Evolutionary conservation across 2,329 filamentous ascomycete species (phyloP), one percentile per base, ranked within the genome.

Genomic region (Xylaria sp.): DNA sequence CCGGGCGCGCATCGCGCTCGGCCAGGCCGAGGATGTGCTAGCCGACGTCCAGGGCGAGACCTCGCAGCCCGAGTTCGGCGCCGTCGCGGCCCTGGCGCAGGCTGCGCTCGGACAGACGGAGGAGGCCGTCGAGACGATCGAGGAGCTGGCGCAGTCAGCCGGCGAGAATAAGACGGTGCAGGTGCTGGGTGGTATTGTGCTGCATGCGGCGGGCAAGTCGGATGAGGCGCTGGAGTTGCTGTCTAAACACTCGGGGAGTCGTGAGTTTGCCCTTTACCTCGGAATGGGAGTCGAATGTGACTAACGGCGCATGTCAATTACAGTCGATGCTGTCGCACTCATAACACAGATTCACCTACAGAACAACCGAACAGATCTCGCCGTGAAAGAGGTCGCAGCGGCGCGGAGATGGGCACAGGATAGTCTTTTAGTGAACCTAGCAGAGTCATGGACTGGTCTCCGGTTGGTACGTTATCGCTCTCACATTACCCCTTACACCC

Each of bases 341-440:
- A 92, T 94, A 65, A 87, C 92, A 35, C 93, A 99, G 74, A 95
- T 97, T 67, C 88, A 97, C 71, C 86, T 97, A 8, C 83, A 90
- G 68, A 91, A 96, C 73, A 97, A 97, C 79, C 85, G 93, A 67
- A 88, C 88, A 69, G 93, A 97, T 74, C 84, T 97, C 53, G 94
- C 94, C 1, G 70, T 92, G 10, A 96, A 96, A 76, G 93, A 97
- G 77, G 92, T 96, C 44, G 80, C 86, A 55, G 85, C 89, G 42
- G 94, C 94, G 42, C 86, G 92, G 73, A 85, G 91, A 76, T 97
- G 93, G 90, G 94, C 93, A 6, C 93, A 99, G 76, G 94, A 97
- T 73, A 96, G 89, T 67, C 78, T 97, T 46, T 80, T 97, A 54
- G 91, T 97, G 65, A 97, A 99, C 75, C 77, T 99, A 66, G 92